phyloP scores from a whole-genome alignment of 768 basidiomycete genomes.

The Fibroporia radiculosa region DNA sequence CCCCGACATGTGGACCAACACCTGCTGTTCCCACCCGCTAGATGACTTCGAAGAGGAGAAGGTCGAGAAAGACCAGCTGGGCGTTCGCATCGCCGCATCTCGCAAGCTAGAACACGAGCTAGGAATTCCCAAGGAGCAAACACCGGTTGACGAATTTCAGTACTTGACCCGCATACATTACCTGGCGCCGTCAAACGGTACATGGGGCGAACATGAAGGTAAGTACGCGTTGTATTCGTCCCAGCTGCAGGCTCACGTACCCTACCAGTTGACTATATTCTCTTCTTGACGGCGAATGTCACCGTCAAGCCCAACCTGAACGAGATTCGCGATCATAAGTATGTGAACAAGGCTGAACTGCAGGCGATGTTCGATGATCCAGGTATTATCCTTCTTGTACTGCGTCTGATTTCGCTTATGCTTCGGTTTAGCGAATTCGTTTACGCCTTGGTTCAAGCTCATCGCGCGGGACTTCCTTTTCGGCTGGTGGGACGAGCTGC shows the following conservation, averaged over 20 bases:
- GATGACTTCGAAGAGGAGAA: slow-evolving; percentile 86
- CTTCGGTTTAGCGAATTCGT: slow-evolving; percentile 63
- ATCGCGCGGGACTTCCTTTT: slow-evolving; percentile 96
- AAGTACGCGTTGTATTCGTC: slow-evolving; percentile 16
- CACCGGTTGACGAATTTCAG: slow-evolving; percentile 79
- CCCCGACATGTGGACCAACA: slow-evolving; percentile 99
- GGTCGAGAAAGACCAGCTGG: slow-evolving; percentile 66
- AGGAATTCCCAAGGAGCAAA: slow-evolving; percentile 76
- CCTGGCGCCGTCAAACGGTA: slow-evolving; percentile 83
- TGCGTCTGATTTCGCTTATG: too few species aligned
- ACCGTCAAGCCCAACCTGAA: slow-evolving; percentile 75
- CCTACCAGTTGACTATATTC: slow-evolving; percentile 91
- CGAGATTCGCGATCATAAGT: slow-evolving; percentile 87
- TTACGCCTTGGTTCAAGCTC: slow-evolving; percentile 99
- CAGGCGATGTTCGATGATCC: slow-evolving; percentile 83
- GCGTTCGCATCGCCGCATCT: slow-evolving; percentile 85
- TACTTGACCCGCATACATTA: slow-evolving; percentile 97
- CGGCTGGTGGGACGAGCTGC: slow-evolving; percentile 95
- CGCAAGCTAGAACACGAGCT: slow-evolving; percentile 96
- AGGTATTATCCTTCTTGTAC: slow-evolving; percentile 34
- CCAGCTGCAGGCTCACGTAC: too few species aligned
- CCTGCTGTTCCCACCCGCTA: slow-evolving; percentile 95
- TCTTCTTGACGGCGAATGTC: slow-evolving; percentile 89
- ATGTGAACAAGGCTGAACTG: slow-evolving; percentile 86
- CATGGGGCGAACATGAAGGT: slow-evolving; percentile 99